phyloP scores from a whole-genome alignment of 2,329 filamentous ascomycete species.

The Fusarium zealandicum region DNA sequence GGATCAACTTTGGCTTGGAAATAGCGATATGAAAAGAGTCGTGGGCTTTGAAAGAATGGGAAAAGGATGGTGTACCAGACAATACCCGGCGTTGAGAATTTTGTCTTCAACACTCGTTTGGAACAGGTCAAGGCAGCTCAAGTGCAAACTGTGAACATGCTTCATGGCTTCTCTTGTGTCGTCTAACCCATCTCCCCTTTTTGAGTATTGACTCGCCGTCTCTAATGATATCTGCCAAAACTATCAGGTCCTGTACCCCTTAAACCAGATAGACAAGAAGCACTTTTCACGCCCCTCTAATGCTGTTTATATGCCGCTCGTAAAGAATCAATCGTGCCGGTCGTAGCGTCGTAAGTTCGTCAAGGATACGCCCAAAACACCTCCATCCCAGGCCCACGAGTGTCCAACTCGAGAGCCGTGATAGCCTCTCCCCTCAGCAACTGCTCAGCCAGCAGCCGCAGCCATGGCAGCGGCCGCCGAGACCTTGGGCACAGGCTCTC shows the following conservation, averaged over 20 bases:
- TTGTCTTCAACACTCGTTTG: background rate
- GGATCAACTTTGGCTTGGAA: background rate
- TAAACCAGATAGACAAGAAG: background rate
- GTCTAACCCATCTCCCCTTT: background rate
- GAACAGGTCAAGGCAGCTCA: background rate
- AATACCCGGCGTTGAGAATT: background rate
- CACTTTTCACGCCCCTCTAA: background rate
- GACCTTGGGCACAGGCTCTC: slow-evolving; percentile 26
- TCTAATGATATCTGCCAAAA: background rate
- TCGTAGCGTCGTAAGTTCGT: slow-evolving; percentile 4
- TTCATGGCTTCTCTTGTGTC: background rate
- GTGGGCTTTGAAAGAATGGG: background rate
- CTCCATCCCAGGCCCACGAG: background rate
- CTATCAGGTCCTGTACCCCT: background rate
- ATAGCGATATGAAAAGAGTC: background rate
- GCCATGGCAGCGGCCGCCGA: background rate
- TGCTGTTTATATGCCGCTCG: background rate
- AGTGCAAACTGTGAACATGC: background rate
- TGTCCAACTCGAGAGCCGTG: too few relatives aligned
- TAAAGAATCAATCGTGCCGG: slow-evolving; percentile 1
- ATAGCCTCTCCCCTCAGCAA: background rate
- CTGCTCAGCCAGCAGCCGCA: background rate
- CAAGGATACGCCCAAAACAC: background rate
- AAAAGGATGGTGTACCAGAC: background rate
- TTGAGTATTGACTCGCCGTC: background rate